phyloP scores from a whole-genome alignment of 306 rosid genomes.

The Prunus mira region DNA sequence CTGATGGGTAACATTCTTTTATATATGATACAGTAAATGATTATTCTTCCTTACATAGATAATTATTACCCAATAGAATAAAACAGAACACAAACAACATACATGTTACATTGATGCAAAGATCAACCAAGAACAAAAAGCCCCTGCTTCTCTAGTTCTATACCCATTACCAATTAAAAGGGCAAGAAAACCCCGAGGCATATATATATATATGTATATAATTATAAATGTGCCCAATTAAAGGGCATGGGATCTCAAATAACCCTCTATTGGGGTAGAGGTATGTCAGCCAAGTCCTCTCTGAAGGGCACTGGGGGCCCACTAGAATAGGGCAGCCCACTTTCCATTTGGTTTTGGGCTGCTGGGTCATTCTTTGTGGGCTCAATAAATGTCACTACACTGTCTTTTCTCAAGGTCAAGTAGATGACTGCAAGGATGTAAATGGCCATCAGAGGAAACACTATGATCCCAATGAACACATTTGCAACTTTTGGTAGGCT shows the following conservation, averaged over 20 bases:
- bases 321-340: slow-evolving; percentile 27
- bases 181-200: neutral
- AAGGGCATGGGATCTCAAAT: no score
- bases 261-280: slow-evolving; percentile 37
- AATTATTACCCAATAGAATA: no score
- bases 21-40: no score
- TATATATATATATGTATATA: no score
- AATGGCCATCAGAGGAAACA: slow-evolving; percentile 72
- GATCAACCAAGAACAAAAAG: neutral
- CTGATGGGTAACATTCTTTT: no score
- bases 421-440: slow-evolving; percentile 55
- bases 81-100: no score
- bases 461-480: slow-evolving; percentile 64
- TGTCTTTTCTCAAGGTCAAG: slow-evolving; percentile 64
- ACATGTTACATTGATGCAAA: neutral
- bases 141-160: neutral
- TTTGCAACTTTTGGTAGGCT: slow-evolving; percentile 56
- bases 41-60: no score
- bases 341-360: slow-evolving; percentile 53
- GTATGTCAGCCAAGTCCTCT: slow-evolving; percentile 61
- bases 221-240: no score
- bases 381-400: slow-evolving; percentile 44
- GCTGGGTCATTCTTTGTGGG: slow-evolving; percentile 34
- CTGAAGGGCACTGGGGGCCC: slow-evolving; percentile 46
- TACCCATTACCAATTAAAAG: neutral